Conservation (phyloP, 2,329 filamentous ascomycete genomes). For the Ceratocystis albifundus region DNA sequence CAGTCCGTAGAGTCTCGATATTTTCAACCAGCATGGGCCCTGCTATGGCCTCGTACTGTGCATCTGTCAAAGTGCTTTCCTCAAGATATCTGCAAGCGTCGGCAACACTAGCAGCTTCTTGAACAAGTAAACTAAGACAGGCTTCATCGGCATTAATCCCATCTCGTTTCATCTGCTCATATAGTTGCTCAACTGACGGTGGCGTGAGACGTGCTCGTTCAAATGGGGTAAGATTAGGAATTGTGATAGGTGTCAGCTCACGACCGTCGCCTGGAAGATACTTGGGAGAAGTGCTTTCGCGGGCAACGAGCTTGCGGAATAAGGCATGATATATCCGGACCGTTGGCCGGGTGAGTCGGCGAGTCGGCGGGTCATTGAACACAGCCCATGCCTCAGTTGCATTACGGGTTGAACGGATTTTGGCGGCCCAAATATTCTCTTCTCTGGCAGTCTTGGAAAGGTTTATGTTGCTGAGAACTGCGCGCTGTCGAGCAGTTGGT, state of each 20-base stretch:
- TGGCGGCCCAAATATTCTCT: constrained; percentile 40
- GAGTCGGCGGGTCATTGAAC: constrained; percentile 33
- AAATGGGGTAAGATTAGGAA: constrained; percentile 48
- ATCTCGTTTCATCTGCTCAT: constrained; percentile 43
- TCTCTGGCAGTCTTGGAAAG: not conserved
- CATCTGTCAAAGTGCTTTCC: constrained; percentile 11
- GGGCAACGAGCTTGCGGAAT: constrained; percentile 45
- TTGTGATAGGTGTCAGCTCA: constrained; percentile 23
- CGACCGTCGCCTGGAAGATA: constrained; percentile 26
- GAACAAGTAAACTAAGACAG: constrained; percentile 46
- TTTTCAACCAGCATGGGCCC: constrained; percentile 23
- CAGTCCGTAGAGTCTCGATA: constrained; percentile 7
- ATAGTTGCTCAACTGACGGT: constrained; percentile 48
- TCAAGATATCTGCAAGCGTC: constrained; percentile 15
- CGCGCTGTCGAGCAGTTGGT: constrained; percentile 45
- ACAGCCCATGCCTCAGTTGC: constrained; percentile 49
- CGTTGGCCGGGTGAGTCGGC: constrained; percentile 31
- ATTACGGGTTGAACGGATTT: constrained; percentile 48
- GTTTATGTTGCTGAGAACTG: constrained; percentile 26
- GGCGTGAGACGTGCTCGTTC: constrained; percentile 52
- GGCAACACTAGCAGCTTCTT: constrained; percentile 34
- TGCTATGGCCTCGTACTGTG: constrained; percentile 12
- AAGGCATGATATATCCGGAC: constrained; percentile 45
- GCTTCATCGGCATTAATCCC: constrained; percentile 39
- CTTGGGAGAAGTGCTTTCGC: constrained; percentile 25